A percentile compares a stretch with the other conserved stretches of the same genome.
Conservation (phyloP, 1,284 basidiomycete species). For the Phellopilus nigrolimitatus region DNA sequence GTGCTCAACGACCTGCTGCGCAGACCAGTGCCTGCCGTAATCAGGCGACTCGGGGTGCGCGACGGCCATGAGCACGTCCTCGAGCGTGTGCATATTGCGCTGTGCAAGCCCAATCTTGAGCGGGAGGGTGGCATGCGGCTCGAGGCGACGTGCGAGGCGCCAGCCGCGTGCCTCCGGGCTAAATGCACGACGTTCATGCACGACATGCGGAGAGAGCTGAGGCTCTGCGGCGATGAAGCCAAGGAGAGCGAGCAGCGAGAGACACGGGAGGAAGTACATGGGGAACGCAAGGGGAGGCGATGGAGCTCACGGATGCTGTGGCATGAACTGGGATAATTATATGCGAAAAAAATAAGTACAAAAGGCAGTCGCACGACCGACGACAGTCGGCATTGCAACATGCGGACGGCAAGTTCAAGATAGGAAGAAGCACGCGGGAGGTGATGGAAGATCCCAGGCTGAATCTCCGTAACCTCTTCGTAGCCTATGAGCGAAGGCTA, state of each 20-base stretch:
- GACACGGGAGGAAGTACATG: constrained; percentile 1
- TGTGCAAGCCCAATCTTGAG: constrained; percentile 35
- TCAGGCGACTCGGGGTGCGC: constrained; percentile 34
- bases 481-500: too few relatives aligned
- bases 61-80: constrained; percentile 34
- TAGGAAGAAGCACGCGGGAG: not conserved
- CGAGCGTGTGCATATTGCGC: constrained; percentile 33
- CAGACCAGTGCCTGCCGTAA: constrained; percentile 36
- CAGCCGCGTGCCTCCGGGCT: constrained; percentile 14
- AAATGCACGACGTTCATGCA: constrained; percentile 18
- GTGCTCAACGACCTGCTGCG: constrained; percentile 31
- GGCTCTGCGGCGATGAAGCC: not conserved
- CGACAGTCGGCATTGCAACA: not conserved
- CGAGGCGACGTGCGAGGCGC: constrained; percentile 16
- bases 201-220: constrained; percentile 16
- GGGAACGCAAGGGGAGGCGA: not conserved
- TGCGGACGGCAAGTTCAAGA: not conserved
- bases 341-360: too few relatives aligned
- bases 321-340: too few relatives aligned
- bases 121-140: constrained; percentile 14
- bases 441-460: too few relatives aligned
- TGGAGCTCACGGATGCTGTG: not conserved
- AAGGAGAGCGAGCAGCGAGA: constrained; percentile 1
- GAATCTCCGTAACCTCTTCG: too few relatives aligned
- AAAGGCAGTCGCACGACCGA: not conserved